These are phyloP conservation scores for Yarrowia sp. DNA, from an alignment of 805 yeast genomes.

Conservation along the genomic window DNA sequence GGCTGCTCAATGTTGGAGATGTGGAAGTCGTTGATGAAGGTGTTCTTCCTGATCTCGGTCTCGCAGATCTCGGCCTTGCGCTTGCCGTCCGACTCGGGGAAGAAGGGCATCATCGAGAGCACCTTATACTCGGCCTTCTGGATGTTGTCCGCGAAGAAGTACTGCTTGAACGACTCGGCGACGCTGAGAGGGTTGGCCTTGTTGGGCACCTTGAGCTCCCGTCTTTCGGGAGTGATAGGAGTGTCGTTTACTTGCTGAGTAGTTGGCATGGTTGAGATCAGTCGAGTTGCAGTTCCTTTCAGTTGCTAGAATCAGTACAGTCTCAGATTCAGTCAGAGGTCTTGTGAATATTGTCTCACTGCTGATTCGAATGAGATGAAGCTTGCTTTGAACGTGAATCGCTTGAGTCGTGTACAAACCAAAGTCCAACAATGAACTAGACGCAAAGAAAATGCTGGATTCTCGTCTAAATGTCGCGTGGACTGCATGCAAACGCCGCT, in stretches of 20 bases:
- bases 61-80: background rate
- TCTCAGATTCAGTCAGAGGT: no score
- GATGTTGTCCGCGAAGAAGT: constrained; percentile 37
- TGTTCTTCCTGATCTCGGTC: background rate
- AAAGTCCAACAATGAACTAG: no score
- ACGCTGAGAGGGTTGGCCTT: constrained; percentile 28
- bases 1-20: background rate
- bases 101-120: constrained; percentile 49
- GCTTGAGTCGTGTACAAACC: no score
- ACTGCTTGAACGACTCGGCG: constrained; percentile 38
- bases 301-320: no score
- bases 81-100: constrained; percentile 5
- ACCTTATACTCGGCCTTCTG: constrained; percentile 43
- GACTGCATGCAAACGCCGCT: background rate
- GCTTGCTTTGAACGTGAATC: no score
- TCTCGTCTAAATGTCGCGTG: background rate
- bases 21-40: constrained; percentile 8
- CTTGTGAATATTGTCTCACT: no score
- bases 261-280: background rate
- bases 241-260: constrained; percentile 5
- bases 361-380: no score
- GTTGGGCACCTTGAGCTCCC: constrained; percentile 12
- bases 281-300: no score
- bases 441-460: no score
- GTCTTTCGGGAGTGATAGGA: background rate